phyloP scores from a whole-genome alignment of 202 grass and related monocot genomes.

The Hordeum pubiflorum region DNA sequence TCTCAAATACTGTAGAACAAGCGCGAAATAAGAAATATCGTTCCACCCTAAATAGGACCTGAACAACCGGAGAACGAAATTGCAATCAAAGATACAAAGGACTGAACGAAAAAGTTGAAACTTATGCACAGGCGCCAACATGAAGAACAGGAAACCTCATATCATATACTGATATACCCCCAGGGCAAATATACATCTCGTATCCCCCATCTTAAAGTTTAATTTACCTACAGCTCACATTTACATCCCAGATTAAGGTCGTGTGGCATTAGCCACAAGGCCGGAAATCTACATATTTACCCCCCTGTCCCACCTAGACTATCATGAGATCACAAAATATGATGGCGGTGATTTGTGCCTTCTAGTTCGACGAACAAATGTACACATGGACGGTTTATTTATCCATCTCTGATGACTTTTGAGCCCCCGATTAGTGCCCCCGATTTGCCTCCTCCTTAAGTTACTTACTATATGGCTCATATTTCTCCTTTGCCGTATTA shows the following conservation, averaged over 20 bases:
- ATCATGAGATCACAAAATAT: constrained; percentile 26
- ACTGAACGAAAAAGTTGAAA: not conserved
- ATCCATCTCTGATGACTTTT: constrained; percentile 19
- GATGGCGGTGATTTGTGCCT: constrained; percentile 27
- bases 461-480: constrained; percentile 21
- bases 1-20: not conserved
- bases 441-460: not conserved
- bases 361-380: constrained; percentile 26
- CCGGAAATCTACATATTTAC: constrained; percentile 27
- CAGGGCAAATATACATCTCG: constrained; percentile 35
- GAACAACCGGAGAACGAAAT: not conserved
- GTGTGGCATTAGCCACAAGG: constrained; percentile 1
- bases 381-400: constrained; percentile 26
- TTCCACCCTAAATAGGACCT: not conserved
- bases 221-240: constrained; percentile 41
- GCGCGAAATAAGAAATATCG: not conserved
- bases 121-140: not conserved
- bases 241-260: constrained; percentile 31
- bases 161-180: constrained; percentile 33
- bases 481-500: constrained; percentile 14
- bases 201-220: constrained; percentile 2
- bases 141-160: not conserved
- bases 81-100: not conserved
- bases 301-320: constrained; percentile 4
- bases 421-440: constrained; percentile 15